phyloP scores from a whole-genome alignment of 192 early-diverging fungal species.

The Coemansia reversa region DNA sequence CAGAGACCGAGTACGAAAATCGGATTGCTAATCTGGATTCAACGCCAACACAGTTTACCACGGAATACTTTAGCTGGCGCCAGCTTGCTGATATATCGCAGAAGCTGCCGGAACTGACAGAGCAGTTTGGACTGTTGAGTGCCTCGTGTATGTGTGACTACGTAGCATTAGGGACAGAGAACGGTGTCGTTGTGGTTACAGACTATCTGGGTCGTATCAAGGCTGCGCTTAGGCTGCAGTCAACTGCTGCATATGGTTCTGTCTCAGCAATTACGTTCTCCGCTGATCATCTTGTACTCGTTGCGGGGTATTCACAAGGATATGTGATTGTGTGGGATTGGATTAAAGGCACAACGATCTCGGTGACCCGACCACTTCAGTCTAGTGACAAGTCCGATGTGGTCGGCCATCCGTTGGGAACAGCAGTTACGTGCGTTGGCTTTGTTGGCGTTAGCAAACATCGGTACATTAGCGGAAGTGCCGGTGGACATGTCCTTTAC shows the following conservation, averaged over 20 bases:
- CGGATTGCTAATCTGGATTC: slow-evolving; percentile 49
- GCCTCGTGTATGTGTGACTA: slow-evolving; percentile 42
- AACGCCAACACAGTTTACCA: slow-evolving; percentile 33
- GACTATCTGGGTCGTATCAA: slow-evolving; percentile 50
- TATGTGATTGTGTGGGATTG: slow-evolving; percentile 53
- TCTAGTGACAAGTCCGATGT: slow-evolving; percentile 27
- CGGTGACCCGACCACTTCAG: slow-evolving; percentile 38
- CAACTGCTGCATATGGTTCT: slow-evolving; percentile 26
- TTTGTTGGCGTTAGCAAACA: slow-evolving; percentile 52
- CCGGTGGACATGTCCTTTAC: slow-evolving; percentile 38
- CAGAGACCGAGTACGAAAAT: slow-evolving; percentile 49
- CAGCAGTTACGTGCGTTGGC: slow-evolving; percentile 31
- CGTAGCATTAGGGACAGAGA: slow-evolving; percentile 42
- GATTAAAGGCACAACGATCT: slow-evolving; percentile 31
- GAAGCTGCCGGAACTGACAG: slow-evolving; percentile 28
- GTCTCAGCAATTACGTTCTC: slow-evolving; percentile 49
- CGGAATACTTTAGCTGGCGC: slow-evolving; percentile 51
- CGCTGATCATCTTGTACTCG: slow-evolving; percentile 29
- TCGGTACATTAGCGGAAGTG: slow-evolving; percentile 48
- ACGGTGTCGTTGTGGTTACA: slow-evolving; percentile 27
- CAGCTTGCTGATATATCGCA: slow-evolving; percentile 40
- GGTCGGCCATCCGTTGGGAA: slow-evolving; percentile 30
- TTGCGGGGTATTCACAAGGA: slow-evolving; percentile 41
- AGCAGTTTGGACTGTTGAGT: slow-evolving; percentile 35
- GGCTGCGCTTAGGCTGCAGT: slow-evolving; percentile 16